Evolutionary conservation across 2,329 filamentous ascomycete species (phyloP), one percentile per base, ranked within the genome.

Genomic region (Lecanoromycetidae sp.): DNA sequence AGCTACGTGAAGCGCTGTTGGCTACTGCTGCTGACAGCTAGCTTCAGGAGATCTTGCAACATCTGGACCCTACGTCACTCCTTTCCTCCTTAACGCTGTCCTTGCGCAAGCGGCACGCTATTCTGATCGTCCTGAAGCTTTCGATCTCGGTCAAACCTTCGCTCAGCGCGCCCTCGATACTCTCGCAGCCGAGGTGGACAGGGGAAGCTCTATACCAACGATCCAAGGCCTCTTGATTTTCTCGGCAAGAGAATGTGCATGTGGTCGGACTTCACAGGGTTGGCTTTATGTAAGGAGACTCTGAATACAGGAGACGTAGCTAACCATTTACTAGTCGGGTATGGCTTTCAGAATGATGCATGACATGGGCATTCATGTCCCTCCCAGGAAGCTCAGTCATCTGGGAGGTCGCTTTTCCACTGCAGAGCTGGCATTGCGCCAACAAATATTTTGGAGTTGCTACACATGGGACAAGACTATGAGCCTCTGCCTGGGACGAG

Each of bases 221-320:
- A 48, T 43, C 13, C 37, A 48, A 22, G 27, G 25, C 19, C 27
- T 48, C n/a, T n/a, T 47, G 37, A 32, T 41, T 17, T 34, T 39
- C 8, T 48, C 45, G 12, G 38, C 37, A 13, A 15, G 45, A 3
- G 45, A 48, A 25, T 25, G 27, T 15, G 45, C 45, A n/a, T 48
- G 37, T 42, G 27, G 45, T 20, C 38, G 38, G 20, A 42, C 29
- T 3, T 44, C 38, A 17, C n/a, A 32, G 20, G 35, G 26, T 25
- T 44, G 45, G 45, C 29, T 48, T 10, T n/a, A n/a, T n/a, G n/a
- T n/a, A n/a, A n/a, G n/a, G n/a, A n/a, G n/a, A n/a, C n/a, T n/a
- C n/a, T n/a, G n/a, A n/a, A n/a, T n/a, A n/a, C n/a, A n/a, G n/a
- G n/a, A n/a, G n/a, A n/a, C n/a, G n/a, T n/a, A n/a, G n/a, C n/a